A percentile compares a stretch with the other conserved stretches of the same genome.
phyloP scores from a whole-genome alignment of 495 filamentous ascomycete species.

The Opeltia flavorubescens region DNA sequence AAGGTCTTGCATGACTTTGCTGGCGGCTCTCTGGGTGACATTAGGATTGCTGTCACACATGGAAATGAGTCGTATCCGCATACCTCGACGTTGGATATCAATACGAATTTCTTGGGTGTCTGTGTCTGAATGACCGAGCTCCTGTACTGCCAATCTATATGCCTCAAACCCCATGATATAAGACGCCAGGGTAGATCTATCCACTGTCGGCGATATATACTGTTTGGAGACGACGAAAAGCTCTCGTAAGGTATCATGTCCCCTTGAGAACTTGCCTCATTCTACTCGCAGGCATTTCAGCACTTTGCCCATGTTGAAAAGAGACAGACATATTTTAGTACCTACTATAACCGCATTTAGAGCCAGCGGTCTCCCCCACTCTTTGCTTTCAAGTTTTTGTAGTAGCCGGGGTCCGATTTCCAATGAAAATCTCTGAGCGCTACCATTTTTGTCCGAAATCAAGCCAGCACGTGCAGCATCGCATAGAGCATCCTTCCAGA shows the following conservation, averaged over 20 bases:
- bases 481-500: conserved; percentile 67
- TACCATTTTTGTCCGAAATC: conserved; percentile 29
- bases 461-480: conserved; percentile 53
- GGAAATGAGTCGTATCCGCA: conserved; percentile 2
- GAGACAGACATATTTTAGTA: conserved; percentile 3
- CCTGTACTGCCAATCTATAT: conserved; percentile 48
- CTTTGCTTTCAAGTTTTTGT: conserved; percentile 54
- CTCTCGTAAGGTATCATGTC: conserved; percentile 55
- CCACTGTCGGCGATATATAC: conserved; percentile 43
- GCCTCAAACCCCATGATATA: conserved; percentile 61
- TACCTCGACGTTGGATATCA: conserved; percentile 41
- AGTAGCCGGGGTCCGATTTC: conserved; percentile 54
- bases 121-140: conserved; percentile 8
- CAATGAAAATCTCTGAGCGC: conserved; percentile 43
- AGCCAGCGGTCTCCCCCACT: conserved; percentile 75
- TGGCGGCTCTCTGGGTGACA: conserved; percentile 30
- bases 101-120: conserved; percentile 23
- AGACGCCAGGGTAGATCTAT: conserved; percentile 41
- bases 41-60: conserved; percentile 36
- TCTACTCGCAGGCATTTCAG: conserved; percentile 17
- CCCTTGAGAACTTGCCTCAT: conserved; percentile 53
- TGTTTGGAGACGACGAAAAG: conserved; percentile 44
- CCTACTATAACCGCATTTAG: conserved; percentile 62
- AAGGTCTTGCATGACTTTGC: conserved; percentile 27
- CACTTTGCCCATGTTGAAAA: too few relatives aligned